phyloP scores from a whole-genome alignment of 176 grass and related monocot genomes.

The Bolboschoenus planiculmis region DNA sequence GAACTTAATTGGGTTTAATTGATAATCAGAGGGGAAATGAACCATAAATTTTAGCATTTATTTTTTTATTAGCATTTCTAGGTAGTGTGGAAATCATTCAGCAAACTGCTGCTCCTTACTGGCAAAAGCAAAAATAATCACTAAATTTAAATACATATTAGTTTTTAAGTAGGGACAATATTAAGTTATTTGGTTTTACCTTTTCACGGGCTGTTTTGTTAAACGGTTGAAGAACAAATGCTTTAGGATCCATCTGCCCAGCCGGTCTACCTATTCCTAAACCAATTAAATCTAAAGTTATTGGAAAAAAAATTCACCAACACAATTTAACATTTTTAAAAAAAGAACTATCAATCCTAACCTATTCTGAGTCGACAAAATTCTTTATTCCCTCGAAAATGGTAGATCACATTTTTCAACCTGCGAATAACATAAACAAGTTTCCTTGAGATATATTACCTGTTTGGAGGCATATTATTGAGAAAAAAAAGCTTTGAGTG shows the following conservation, averaged over 20 bases:
- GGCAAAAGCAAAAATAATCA: not conserved
- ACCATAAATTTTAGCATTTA: not conserved
- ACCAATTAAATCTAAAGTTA: conserved; percentile 22
- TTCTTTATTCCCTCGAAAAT: conserved; percentile 72
- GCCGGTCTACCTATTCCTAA: conserved; percentile 71
- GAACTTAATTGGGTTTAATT: not conserved
- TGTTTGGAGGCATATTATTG: not conserved
- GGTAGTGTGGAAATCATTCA: not conserved
- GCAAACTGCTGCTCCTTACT: not conserved
- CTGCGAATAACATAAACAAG: conserved; percentile 45
- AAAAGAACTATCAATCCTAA: conserved; percentile 24
- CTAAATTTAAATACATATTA: not conserved
- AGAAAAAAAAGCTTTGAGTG: not conserved
- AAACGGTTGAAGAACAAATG: conserved; percentile 89
- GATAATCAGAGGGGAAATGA: not conserved
- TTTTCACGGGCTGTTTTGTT: conserved; percentile 52
- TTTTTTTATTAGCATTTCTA: not conserved
- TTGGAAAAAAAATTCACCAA: not conserved
- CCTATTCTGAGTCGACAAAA: conserved; percentile 82
- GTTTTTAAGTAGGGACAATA: not conserved
- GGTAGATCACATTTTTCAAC: conserved; percentile 66
- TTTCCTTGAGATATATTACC: not conserved
- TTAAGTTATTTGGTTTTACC: conserved; percentile 33
- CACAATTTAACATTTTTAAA: not conserved
- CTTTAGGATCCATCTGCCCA: conserved; percentile 89